Evolutionary conservation across 345 rosid genomes (phyloP).

Genomic region (Dimocarpus longan): DNA sequence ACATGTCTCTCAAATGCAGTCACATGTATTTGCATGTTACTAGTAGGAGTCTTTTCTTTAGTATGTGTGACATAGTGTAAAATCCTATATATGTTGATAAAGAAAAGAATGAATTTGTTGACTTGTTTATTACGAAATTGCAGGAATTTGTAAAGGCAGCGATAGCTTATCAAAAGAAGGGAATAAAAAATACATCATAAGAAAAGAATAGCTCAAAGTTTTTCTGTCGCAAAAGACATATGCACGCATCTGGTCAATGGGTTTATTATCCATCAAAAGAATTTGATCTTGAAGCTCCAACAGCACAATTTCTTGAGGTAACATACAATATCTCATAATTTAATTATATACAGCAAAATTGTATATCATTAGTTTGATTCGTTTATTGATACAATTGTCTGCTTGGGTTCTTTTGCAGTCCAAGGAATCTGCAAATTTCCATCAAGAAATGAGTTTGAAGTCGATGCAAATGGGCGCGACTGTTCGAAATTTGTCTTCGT

Average conservation of each 20-base stretch:
- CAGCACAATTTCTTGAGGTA: conserved; percentile 82
- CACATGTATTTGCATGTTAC: too few relatives aligned
- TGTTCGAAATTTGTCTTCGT: too few relatives aligned
- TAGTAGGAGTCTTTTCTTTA: too few relatives aligned
- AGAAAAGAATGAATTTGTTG: background rate
- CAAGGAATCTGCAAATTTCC: too few relatives aligned
- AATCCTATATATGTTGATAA: too few relatives aligned
- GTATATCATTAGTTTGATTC: conserved; percentile 65
- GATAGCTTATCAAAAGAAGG: conserved; percentile 74
- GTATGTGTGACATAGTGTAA: too few relatives aligned
- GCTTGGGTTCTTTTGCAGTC: conserved; percentile 53
- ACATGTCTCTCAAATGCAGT: too few relatives aligned
- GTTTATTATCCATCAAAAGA: conserved; percentile 47
- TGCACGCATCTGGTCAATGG: conserved; percentile 44
- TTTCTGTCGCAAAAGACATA: conserved; percentile 68
- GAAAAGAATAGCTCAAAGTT: conserved; percentile 62
- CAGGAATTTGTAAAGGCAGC: conserved; percentile 93
- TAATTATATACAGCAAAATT: conserved; percentile 83
- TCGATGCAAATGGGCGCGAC: conserved; percentile 42
- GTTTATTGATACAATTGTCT: conserved; percentile 40
- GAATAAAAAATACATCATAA: conserved; percentile 39
- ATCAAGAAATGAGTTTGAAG: too few relatives aligned
- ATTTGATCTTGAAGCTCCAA: conserved; percentile 58
- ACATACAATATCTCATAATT: too few relatives aligned
- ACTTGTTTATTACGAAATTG: too few relatives aligned